Base-by-base conservation (phyloP, 371 early-diverging fungal genomes). In the Mortierella sp. region DNA sequence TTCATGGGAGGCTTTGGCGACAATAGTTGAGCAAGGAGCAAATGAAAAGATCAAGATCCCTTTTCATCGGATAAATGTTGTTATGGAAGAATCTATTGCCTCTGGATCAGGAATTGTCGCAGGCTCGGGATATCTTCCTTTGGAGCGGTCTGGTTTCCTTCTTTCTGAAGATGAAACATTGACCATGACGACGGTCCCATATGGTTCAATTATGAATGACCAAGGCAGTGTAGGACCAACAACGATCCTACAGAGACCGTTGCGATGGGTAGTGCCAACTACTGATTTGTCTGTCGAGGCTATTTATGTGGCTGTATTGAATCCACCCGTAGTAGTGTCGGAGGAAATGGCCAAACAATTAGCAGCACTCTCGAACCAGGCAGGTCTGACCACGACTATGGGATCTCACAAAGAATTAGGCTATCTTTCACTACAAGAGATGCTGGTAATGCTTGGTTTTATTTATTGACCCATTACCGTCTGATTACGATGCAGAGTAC, bases 1-100 rank as follows among this genome's bases (percentile, higher is more conserved):
- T 2, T 69, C 85, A 47, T 89, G 89, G 89, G 80, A 75, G 4
- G 55, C 67, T 9, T 77, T 84, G 6, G 62, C 74, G 9, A 47
- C 60, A 46, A 60, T 73, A 15, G 70, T 83, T 50, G 83, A 81
- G 47, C 82, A 83, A 75, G 84, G 85, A 12, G 74, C 74, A 14
- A 80, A 80, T 45, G 80, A 80, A 44, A 80, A 67, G 43, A 56
- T 80, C 60, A 80, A 74, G 16, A 48, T 80, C 7, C 80, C 80
- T 0, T 80, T 80, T 51, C 70, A 80, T 43, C 58, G 74, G 15
- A 70, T 80, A 47, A 70, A 68, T 30, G 62, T 79, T 14, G 57
- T 64, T 6, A 79, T 79, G 73, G 80, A 79, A 43, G 80, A 79
- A 46, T 62, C 73, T 14, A 60, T 63, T 14, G 30, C 59, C 14